Base-by-base conservation (phyloP, 306 rosid genomes). In the Alnus glutinosa region DNA sequence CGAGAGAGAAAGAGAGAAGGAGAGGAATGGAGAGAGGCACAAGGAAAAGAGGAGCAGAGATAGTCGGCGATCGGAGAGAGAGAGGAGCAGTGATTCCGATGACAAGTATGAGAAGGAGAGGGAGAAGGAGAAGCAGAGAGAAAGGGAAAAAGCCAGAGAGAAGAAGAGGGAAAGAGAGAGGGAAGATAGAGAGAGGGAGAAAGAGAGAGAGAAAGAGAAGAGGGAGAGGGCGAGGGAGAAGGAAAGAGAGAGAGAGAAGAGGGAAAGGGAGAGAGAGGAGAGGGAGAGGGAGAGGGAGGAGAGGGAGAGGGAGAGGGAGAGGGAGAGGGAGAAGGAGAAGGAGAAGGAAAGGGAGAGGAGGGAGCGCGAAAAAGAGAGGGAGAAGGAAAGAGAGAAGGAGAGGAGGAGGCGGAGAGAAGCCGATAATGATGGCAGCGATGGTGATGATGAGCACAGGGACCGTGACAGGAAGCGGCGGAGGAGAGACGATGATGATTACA, bases 401-500 rank as follows among this genome's bases (percentile, higher is more conserved):
- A 81, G 81, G 69, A 86, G 76, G 80, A 92, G 88, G 80, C 89
- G 79, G 7, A 87, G 92, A 63, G 97, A 89, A 75, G 84, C 78
- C 57, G 92, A 89, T 58, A 76, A 92, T 78, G 94, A 90, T 39
- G 77, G 77, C 66, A 84, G 91, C 52, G 90, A 82, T 75, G 91
- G 89, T 49, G 91, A 82, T 71, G 93, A 90, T 72, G 94, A 89
- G 50, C 58, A 75, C 2, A 87, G 75, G 85, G 97, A 87, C 82
- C 89, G 75, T 58, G 89, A 81, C 10, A 49, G 86, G 85, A 92
- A 94, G 82, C 87, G 93, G 15, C 89, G 83, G 2, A 89, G 80
- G 89, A 92, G 86, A 77, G 96, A 89, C 1, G 92, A 90, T 19
- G 90, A 75, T 18, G 89, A 85, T 76, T 67, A 75, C 83, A 89